Conservation (phyloP, 1,284 basidiomycete species). For the Ganoderma lucidum region DNA sequence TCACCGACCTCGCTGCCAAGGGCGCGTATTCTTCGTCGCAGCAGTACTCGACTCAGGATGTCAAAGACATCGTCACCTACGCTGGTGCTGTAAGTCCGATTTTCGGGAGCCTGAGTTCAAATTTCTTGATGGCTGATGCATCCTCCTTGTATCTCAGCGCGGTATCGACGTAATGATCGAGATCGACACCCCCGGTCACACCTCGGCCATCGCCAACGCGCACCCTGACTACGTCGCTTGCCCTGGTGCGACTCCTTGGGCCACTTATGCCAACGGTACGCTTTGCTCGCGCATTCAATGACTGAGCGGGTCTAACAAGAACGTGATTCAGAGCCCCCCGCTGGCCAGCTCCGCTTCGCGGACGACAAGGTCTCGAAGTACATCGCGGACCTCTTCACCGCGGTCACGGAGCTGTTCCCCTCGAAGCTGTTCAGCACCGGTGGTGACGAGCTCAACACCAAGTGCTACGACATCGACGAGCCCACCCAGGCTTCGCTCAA, state of each 20-base stretch:
- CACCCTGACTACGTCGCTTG: constrained; percentile 83
- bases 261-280: constrained; percentile 64
- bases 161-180: constrained; percentile 84
- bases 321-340: constrained; percentile 66
- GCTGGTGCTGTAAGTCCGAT: constrained; percentile 67
- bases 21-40: constrained; percentile 73
- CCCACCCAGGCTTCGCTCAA: constrained; percentile 62
- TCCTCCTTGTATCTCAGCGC: constrained; percentile 49
- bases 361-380: constrained; percentile 50
- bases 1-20: constrained; percentile 64
- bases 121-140: constrained; percentile 11
- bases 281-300: background rate
- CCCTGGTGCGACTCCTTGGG: constrained; percentile 68
- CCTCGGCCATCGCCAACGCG: constrained; percentile 67
- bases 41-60: constrained; percentile 68
- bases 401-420: constrained; percentile 56
- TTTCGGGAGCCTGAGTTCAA: background rate
- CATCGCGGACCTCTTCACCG: constrained; percentile 53
- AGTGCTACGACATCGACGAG: constrained; percentile 72
- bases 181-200: constrained; percentile 84
- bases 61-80: constrained; percentile 72
- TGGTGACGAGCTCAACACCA: constrained; percentile 83
- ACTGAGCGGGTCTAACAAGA: constrained; percentile 8
- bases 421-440: constrained; percentile 79
- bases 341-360: constrained; percentile 82